phyloP scores from a whole-genome alignment of 1,284 basidiomycete genomes.

The Melampsora larici-populina region DNA sequence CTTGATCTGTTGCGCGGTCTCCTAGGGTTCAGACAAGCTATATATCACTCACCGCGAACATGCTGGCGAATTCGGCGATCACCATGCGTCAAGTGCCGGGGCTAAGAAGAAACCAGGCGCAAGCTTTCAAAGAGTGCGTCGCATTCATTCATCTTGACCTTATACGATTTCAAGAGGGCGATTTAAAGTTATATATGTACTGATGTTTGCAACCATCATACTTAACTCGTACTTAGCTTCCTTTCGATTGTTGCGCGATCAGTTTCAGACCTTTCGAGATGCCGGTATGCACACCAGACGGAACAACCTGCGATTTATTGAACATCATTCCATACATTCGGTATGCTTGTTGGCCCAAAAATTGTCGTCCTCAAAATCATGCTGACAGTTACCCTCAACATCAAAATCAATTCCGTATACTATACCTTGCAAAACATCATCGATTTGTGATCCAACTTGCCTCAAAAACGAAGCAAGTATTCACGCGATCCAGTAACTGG shows the following conservation, averaged over 20 bases:
- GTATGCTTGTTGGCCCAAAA: slow-evolving; percentile 63
- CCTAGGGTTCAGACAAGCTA: slow-evolving; percentile 56
- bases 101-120: slow-evolving; percentile 33
- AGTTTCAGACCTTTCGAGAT: slow-evolving; percentile 85
- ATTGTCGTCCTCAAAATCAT: slow-evolving; percentile 52
- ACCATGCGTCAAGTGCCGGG: slow-evolving; percentile 41
- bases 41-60: slow-evolving; percentile 83
- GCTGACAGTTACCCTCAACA: slow-evolving; percentile 33
- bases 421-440: slow-evolving; percentile 38
- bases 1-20: neutral
- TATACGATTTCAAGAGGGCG: slow-evolving; percentile 64
- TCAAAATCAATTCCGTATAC: neutral
- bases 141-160: slow-evolving; percentile 51
- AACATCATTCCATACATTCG: slow-evolving; percentile 66
- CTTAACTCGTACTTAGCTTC: slow-evolving; percentile 58
- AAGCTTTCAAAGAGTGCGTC: slow-evolving; percentile 32
- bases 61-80: slow-evolving; percentile 63
- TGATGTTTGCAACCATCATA: slow-evolving; percentile 1
- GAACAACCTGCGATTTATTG: slow-evolving; percentile 51
- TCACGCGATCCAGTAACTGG: slow-evolving; percentile 79
- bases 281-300: slow-evolving; percentile 69
- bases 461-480: slow-evolving; percentile 59
- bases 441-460: slow-evolving; percentile 59
- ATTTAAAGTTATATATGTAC: slow-evolving; percentile 55
- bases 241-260: slow-evolving; percentile 87